Conservation (phyloP, 1,284 basidiomycete species). For the Puccinia polysora region DNA sequence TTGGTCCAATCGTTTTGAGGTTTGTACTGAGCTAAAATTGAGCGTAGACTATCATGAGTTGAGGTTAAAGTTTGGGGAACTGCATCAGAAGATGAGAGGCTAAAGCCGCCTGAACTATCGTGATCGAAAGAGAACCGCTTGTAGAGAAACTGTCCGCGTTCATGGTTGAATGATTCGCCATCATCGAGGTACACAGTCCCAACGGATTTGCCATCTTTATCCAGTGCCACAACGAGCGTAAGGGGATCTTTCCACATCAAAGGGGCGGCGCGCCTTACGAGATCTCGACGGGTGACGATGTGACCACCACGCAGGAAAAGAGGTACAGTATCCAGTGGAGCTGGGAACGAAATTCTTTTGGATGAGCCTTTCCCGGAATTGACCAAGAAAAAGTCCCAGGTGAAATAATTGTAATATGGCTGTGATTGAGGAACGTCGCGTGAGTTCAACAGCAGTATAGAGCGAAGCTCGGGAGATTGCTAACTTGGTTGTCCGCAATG, state of each 20-base stretch:
- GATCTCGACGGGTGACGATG: conserved; percentile 78
- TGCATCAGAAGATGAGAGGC: conserved; percentile 55
- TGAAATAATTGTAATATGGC: conserved; percentile 95
- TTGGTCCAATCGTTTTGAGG: conserved; percentile 64
- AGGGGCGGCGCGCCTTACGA: conserved; percentile 75
- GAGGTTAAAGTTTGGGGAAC: conserved; percentile 59
- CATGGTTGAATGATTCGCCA: conserved; percentile 75
- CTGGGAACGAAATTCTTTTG: conserved; percentile 64
- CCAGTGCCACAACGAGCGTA: conserved; percentile 78
- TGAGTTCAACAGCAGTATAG: background rate
- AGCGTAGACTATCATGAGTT: conserved; percentile 37
- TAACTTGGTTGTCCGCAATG: conserved; percentile 76
- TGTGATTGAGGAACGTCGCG: conserved; percentile 50
- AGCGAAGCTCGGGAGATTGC: background rate
- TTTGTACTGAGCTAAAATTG: conserved; percentile 41
- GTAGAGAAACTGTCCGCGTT: conserved; percentile 76
- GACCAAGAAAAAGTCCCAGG: conserved; percentile 47
- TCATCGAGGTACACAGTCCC: conserved; percentile 95
- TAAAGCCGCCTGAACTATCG: conserved; percentile 62
- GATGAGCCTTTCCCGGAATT: conserved; percentile 49
- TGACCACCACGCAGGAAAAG: conserved; percentile 87
- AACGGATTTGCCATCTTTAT: conserved; percentile 62
- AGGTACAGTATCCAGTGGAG: conserved; percentile 74
- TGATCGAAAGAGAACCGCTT: conserved; percentile 53
- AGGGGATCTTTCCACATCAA: conserved; percentile 90